A percentile compares a stretch with the other conserved stretches of the same genome.
phyloP scores from a whole-genome alignment of 2,329 filamentous ascomycete species.

The Trichoderma harzianum region DNA sequence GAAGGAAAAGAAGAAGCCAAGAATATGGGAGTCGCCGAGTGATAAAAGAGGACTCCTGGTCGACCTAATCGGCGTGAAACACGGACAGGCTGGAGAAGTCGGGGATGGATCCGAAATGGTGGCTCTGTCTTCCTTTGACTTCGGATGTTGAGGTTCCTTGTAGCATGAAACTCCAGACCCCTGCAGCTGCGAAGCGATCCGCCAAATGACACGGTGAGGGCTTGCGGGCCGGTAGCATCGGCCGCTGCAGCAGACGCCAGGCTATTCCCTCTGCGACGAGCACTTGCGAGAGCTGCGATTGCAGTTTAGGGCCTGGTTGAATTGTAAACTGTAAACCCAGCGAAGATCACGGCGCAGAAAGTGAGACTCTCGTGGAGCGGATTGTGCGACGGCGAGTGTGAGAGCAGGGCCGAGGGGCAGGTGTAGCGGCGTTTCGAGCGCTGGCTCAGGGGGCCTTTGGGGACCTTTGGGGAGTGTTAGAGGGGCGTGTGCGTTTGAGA shows the following conservation, averaged over 20 bases:
- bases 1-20: slow-evolving; percentile 21
- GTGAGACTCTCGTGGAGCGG: slow-evolving; percentile 8
- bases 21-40: slow-evolving; percentile 3
- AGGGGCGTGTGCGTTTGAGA: slow-evolving; percentile 15
- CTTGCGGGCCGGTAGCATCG: background rate
- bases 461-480: background rate
- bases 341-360: background rate
- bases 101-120: slow-evolving; percentile 1
- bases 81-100: slow-evolving; percentile 3
- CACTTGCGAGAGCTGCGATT: background rate
- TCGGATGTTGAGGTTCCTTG: slow-evolving; percentile 17
- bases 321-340: background rate
- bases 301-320: background rate
- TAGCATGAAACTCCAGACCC: slow-evolving; percentile 17
- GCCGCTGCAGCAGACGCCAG: background rate
- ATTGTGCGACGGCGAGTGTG: slow-evolving; percentile 22
- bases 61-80: slow-evolving; percentile 4
- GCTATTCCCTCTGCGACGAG: background rate
- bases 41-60: slow-evolving; percentile 16
- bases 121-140: slow-evolving; percentile 8
- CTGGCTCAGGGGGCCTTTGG: background rate
- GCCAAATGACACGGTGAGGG: background rate
- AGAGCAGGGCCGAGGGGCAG: slow-evolving; percentile 19
- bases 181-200: slow-evolving; percentile 9
- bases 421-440: slow-evolving; percentile 20